Evolutionary conservation across 495 filamentous ascomycete genomes (phyloP).

Genomic region (Darksidea phi): DNA sequence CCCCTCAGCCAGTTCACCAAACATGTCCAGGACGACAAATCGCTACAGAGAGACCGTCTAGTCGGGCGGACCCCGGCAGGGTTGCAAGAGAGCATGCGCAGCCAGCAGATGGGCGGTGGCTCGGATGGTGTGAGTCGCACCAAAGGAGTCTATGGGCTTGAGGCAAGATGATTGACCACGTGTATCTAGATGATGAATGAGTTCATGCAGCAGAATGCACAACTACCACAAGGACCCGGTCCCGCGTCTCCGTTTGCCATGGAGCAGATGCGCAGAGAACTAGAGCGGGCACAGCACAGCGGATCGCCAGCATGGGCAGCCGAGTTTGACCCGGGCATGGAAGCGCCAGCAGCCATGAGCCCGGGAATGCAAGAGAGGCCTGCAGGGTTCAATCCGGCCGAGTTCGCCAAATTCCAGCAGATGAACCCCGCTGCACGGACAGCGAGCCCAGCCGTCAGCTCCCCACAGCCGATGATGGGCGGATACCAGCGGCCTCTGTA

Average conservation of each 20-base stretch:
- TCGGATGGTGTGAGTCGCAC: slow-evolving; percentile 57
- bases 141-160: background rate
- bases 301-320: slow-evolving; percentile 66
- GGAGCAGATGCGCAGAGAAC: slow-evolving; percentile 66
- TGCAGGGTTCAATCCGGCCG: slow-evolving; percentile 73
- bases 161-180: background rate
- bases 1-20: slow-evolving; percentile 96
- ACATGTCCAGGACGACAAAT: slow-evolving; percentile 91
- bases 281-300: slow-evolving; percentile 59
- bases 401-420: slow-evolving; percentile 82
- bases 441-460: slow-evolving; percentile 52
- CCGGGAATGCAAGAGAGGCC: slow-evolving; percentile 53
- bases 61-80: slow-evolving; percentile 65
- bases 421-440: slow-evolving; percentile 61
- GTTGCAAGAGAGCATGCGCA: slow-evolving; percentile 65
- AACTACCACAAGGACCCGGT: slow-evolving; percentile 52
- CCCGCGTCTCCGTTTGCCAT: slow-evolving; percentile 60
- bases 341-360: slow-evolving; percentile 74
- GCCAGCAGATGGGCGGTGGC: slow-evolving; percentile 56
- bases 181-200: slow-evolving; percentile 96
- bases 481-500: slow-evolving; percentile 61
- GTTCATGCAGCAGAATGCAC: slow-evolving; percentile 74
- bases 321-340: slow-evolving; percentile 62
- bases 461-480: slow-evolving; percentile 51
- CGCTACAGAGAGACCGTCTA: slow-evolving; percentile 83